Evolutionary conservation across 495 filamentous ascomycete species (phyloP).

Genomic region (Xylaria grammica): DNA sequence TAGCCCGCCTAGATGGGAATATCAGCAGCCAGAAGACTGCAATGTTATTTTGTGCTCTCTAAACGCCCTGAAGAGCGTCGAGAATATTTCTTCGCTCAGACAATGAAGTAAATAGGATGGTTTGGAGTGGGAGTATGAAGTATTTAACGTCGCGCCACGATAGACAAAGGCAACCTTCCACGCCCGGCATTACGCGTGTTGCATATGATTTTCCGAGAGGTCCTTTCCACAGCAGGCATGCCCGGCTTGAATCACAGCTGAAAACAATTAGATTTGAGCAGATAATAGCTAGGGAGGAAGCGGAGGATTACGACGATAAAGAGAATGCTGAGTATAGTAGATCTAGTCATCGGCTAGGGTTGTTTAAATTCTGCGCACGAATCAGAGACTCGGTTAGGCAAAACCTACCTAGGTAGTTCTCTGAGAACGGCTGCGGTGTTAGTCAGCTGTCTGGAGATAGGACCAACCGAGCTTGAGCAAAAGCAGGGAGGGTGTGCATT

Average conservation of each 20-base stretch:
- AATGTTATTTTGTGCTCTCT: no score
- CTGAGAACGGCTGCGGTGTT: no score
- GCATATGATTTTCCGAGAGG: conserved; percentile 19
- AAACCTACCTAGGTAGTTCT: no score
- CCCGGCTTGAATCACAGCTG: conserved; percentile 2
- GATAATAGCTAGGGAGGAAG: conserved; percentile 8
- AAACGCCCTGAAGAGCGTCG: no score
- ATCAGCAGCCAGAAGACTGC: no score
- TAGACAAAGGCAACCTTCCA: conserved; percentile 37
- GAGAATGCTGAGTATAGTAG: conserved; percentile 24
- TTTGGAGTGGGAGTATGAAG: conserved; percentile 14
- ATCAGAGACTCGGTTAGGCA: no score
- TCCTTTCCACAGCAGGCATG: conserved; percentile 22
- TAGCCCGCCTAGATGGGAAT: no score
- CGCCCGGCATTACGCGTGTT: conserved; percentile 32
- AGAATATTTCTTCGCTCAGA: no score
- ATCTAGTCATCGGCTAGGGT: no score
- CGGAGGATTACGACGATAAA: conserved; percentile 22
- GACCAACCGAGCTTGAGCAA: background rate
- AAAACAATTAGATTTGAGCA: conserved; percentile 1
- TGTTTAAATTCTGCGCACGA: no score
- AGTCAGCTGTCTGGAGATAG: background rate
- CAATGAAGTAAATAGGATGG: no score
- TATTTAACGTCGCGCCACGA: conserved; percentile 28
- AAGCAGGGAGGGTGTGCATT: no score